These are phyloP conservation scores for Phytopythium chamaehyphon DNA, from an alignment of 352 stramenopile genomes.

Conservation along the genomic window DNA sequence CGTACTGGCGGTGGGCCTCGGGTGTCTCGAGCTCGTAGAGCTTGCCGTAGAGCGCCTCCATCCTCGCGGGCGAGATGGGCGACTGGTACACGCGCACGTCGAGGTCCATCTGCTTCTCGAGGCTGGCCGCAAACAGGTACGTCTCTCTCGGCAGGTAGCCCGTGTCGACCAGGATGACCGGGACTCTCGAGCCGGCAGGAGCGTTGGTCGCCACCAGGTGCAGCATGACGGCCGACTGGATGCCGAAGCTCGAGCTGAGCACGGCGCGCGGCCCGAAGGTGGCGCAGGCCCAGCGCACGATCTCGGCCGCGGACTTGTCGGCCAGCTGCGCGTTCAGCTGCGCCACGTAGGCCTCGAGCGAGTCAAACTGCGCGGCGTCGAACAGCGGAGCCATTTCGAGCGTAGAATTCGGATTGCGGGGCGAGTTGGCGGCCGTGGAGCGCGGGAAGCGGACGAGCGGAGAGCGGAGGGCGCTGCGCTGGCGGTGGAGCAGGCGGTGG, in stretches of 20 bases:
- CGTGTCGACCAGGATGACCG: slow-evolving; percentile 83
- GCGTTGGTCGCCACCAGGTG: slow-evolving; percentile 44
- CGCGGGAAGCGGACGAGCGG: too few species aligned
- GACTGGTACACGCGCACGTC: slow-evolving; percentile 80
- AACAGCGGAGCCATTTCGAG: slow-evolving; percentile 25
- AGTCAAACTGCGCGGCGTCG: slow-evolving; percentile 41
- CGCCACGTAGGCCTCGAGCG: slow-evolving; percentile 60
- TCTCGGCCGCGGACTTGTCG: slow-evolving; percentile 47
- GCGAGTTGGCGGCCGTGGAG: not conserved
- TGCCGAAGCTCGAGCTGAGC: slow-evolving; percentile 85
- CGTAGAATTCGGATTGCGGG: not conserved
- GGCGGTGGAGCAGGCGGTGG: too few species aligned
- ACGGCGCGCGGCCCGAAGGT: slow-evolving; percentile 66
- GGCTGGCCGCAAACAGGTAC: slow-evolving; percentile 71
- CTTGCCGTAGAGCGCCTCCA: slow-evolving; percentile 86
- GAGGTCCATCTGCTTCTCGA: slow-evolving; percentile 60
- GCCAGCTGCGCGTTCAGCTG: slow-evolving; percentile 57
- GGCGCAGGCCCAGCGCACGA: slow-evolving; percentile 65
- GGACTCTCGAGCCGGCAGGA: slow-evolving; percentile 32
- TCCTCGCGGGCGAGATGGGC: slow-evolving; percentile 63
- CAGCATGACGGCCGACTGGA: slow-evolving; percentile 84
- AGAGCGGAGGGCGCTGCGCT: too few species aligned
- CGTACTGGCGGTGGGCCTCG: slow-evolving; percentile 77
- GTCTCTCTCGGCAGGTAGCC: slow-evolving; percentile 81
- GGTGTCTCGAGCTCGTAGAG: slow-evolving; percentile 67